Base-by-base conservation (phyloP, 176 grass and related monocot species). In the Hsuehochloa calcarea region DNA sequence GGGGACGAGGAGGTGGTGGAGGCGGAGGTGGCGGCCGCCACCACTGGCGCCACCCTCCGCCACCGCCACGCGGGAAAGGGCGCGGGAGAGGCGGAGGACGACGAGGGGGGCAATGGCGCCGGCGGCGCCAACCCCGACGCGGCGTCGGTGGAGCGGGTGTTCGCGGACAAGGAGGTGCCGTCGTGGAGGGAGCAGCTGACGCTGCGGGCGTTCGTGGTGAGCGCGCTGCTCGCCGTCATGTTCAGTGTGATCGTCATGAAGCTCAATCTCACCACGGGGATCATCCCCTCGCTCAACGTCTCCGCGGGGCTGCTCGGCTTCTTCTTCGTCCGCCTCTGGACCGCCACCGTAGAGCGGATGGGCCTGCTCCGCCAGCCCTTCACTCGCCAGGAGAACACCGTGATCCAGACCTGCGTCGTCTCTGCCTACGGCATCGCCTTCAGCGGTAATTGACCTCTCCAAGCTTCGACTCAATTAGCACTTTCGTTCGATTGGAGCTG, bases 331-430 rank as follows among this genome's bases (percentile, higher is more conserved):
- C 86, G 88, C 45, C 47, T 90, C 55, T 97, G 92, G 92, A 94
- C 90, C 31, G 82, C 73, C 22, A 31, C 68, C 65, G 58, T 94
- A 74, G 92, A 94, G 79, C 55, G 84, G 82, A 85, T 82, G 44
- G 89, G 91, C 0, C 43, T 93, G 38, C 85, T 92, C 29, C 69
- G 58, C 0, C 70, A 82, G 56, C 96, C 96, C 20, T 99, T 99
- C 84, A 96, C 96, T 0, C 93, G 96, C 23, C 96, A 99, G 92
- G 96, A 99, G 86, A 99, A 99, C 88, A 99, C 96, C 58, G 86
- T 99, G 50, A 88, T 96, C 41, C 96, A 99, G 93, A 99, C 96
- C 5, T 91, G 88, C 59, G 79, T 87, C 81, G 96, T 99, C 41
- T 89, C 94, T 15, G 84, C 89, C 9, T 90, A 91, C 65, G 92